Conservation (phyloP, 805 yeast species). For the Teunomyces panamensis region DNA sequence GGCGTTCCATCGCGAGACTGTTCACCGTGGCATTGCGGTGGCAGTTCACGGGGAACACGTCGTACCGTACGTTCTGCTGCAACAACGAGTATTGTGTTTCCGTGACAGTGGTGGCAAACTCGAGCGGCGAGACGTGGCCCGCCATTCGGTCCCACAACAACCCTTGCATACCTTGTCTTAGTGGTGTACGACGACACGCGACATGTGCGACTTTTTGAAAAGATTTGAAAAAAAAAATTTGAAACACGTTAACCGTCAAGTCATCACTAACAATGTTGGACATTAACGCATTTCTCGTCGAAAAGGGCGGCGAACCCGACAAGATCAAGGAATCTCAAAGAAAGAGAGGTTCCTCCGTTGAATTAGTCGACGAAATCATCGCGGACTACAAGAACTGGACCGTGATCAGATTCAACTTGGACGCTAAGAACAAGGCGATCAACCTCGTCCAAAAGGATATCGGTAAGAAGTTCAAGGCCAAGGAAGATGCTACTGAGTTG, state of each 20-base stretch:
- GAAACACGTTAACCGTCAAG: not conserved
- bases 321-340: slow-evolving; percentile 81
- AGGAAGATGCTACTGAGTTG: slow-evolving; percentile 88
- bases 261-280: slow-evolving; percentile 65
- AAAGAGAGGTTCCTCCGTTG: slow-evolving; percentile 94
- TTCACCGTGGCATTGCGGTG: slow-evolving; percentile 56
- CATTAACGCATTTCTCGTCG: slow-evolving; percentile 86
- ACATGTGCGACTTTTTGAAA: not conserved
- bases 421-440: slow-evolving; percentile 81
- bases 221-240: slow-evolving; percentile 1
- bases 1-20: slow-evolving; percentile 53
- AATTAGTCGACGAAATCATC: slow-evolving; percentile 93
- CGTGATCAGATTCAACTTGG: slow-evolving; percentile 74
- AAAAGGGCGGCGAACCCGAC: slow-evolving; percentile 96
- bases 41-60: slow-evolving; percentile 40
- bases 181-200: not conserved
- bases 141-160: slow-evolving; percentile 33
- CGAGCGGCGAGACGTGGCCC: slow-evolving; percentile 27
- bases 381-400: slow-evolving; percentile 91
- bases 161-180: slow-evolving; percentile 30
- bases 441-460: slow-evolving; percentile 91
- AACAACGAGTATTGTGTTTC: slow-evolving; percentile 36
- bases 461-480: slow-evolving; percentile 88
- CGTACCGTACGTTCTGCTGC: slow-evolving; percentile 18
- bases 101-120: slow-evolving; percentile 32